These are phyloP conservation scores for Plectosphaerella cucumerina DNA, from an alignment of 2,329 filamentous ascomycete genomes.

Conservation along the genomic window DNA sequence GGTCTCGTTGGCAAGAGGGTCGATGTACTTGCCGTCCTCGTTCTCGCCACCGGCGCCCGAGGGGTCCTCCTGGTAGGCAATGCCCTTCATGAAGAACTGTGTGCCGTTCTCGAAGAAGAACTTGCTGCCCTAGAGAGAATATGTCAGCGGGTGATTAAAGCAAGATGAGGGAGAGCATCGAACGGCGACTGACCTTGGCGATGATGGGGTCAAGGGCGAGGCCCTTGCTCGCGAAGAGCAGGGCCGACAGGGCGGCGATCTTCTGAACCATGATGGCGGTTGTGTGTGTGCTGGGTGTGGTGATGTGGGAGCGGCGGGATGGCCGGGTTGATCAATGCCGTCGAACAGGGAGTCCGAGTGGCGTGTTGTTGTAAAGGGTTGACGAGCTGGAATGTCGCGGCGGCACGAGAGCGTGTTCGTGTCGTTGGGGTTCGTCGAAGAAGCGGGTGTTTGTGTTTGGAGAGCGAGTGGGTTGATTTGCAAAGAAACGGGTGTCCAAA, in stretches of 20 bases:
- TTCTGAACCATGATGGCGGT: slow-evolving; percentile 10
- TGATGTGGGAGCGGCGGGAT: background rate
- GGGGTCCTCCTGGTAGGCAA: slow-evolving; percentile 89
- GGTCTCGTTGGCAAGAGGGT: slow-evolving; percentile 72
- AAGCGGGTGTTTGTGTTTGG: background rate
- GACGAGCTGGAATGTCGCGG: background rate
- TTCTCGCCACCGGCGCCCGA: slow-evolving; percentile 49
- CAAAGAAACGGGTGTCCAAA: slow-evolving; percentile 10
- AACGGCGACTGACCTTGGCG: slow-evolving; percentile 59
- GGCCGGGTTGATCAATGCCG: background rate
- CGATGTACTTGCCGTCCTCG: slow-evolving; percentile 58
- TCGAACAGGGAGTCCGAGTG: background rate
- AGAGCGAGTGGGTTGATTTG: background rate
- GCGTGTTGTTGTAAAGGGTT: background rate
- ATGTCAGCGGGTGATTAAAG: background rate
- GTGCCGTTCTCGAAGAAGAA: slow-evolving; percentile 81
- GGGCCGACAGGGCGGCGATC: slow-evolving; percentile 27
- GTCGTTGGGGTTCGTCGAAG: background rate
- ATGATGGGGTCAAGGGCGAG: slow-evolving; percentile 54
- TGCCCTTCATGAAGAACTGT: slow-evolving; percentile 77
- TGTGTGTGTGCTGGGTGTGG: background rate
- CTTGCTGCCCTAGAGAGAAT: slow-evolving; percentile 59
- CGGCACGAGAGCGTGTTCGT: background rate
- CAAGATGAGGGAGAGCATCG: background rate
- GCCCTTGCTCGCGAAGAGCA: slow-evolving; percentile 36